Evolutionary conservation across 2,329 filamentous ascomycete species (phyloP).

Genomic region (Aspergillus pseudoglaucus): DNA sequence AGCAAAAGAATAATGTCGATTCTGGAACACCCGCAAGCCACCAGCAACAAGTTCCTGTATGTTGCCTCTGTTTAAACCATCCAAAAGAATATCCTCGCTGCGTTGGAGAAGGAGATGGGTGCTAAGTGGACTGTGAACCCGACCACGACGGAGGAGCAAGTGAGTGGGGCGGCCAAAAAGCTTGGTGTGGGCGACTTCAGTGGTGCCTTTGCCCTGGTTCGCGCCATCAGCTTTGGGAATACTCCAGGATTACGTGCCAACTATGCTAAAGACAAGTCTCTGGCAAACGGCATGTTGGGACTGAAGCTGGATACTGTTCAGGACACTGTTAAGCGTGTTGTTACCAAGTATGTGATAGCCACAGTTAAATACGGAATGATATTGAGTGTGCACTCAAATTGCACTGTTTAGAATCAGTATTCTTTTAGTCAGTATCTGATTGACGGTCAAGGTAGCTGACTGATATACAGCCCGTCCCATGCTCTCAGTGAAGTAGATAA

Average conservation of each 20-base stretch:
- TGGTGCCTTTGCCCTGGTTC: slow-evolving; percentile 17
- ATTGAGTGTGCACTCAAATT: too few relatives aligned
- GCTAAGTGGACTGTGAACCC: slow-evolving; percentile 46
- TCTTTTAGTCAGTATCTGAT: too few relatives aligned
- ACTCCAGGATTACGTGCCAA: slow-evolving; percentile 14
- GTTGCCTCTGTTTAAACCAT: slow-evolving; percentile 53
- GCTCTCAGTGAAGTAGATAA: neutral
- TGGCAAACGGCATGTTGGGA: slow-evolving; percentile 18
- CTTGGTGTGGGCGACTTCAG: slow-evolving; percentile 17
- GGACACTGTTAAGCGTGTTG: slow-evolving; percentile 8
- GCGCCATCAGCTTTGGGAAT: slow-evolving; percentile 14
- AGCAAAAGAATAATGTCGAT: slow-evolving; percentile 28
- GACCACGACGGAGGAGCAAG: slow-evolving; percentile 22
- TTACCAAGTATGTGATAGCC: neutral
- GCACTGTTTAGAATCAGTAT: too few relatives aligned
- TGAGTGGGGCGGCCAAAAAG: slow-evolving; percentile 12
- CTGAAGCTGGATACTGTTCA: slow-evolving; percentile 15
- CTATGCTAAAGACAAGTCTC: slow-evolving; percentile 15
- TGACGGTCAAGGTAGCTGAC: too few relatives aligned
- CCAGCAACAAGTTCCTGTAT: slow-evolving; percentile 53
- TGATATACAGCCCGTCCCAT: too few relatives aligned
- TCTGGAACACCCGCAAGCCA: slow-evolving; percentile 45
- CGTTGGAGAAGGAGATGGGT: slow-evolving; percentile 49
- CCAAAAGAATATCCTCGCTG: slow-evolving; percentile 52
- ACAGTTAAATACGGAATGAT: too few relatives aligned